phyloP scores from a whole-genome alignment of 768 basidiomycete species.

The Lactarius pseudohatsudake region DNA sequence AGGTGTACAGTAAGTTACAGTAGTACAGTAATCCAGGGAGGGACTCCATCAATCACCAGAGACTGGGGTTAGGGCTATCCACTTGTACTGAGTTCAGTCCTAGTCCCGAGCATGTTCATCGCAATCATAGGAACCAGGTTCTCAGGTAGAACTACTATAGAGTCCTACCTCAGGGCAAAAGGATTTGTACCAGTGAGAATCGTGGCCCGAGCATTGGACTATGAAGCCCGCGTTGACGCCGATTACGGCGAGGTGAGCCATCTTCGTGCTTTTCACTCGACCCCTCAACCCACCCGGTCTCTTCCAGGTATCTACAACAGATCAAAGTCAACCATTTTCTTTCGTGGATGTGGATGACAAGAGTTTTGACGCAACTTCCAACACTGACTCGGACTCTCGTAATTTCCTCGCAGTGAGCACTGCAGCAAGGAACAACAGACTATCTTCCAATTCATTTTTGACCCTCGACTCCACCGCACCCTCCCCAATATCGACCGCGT shows the following conservation, averaged over 20 bases:
- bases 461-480: constrained; percentile 17
- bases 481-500: constrained; percentile 18
- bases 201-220: not conserved
- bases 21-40: not conserved
- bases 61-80: constrained; percentile 12
- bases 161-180: constrained; percentile 27
- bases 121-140: constrained; percentile 62
- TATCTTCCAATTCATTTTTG: constrained; percentile 21
- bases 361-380: not conserved
- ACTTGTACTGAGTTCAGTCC: constrained; percentile 2
- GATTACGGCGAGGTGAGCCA: not conserved
- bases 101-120: constrained; percentile 53
- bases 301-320: not conserved
- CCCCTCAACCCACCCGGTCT: not conserved
- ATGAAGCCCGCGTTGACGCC: not conserved
- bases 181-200: constrained; percentile 28
- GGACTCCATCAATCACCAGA: not conserved
- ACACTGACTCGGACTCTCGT: not conserved
- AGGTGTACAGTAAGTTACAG: too few relatives aligned
- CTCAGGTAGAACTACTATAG: constrained; percentile 43
- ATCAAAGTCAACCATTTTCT: constrained; percentile 7
- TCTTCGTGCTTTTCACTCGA: not conserved
- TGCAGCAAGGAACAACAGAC: constrained; percentile 1
- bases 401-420: not conserved
- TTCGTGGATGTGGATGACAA: constrained; percentile 14